Evolutionary conservation across 768 basidiomycete genomes (phyloP), one percentile per base, ranked within the genome.

Genomic region (Pleurotus pulmonarius): DNA sequence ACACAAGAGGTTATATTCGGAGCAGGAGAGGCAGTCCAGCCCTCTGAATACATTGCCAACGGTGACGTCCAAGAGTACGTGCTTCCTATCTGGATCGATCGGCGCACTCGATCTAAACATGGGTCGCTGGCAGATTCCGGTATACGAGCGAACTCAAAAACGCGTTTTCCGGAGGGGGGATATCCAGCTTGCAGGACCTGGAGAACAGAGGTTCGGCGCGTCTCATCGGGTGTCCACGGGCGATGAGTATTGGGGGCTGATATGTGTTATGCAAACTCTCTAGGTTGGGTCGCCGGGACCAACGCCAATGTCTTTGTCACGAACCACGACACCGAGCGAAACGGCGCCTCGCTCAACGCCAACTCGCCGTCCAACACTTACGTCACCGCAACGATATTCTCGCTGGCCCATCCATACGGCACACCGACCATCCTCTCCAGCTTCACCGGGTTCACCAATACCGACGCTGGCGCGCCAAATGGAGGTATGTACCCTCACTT

Each of bases 271-370:
- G 20, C 11, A 34, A 11, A 3, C 29, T 34, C 29, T 34, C 6
- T 48, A 85, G 84, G 83, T 2, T 89, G 85, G 86, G 72, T 87
- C 1, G 43, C 79, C 0, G 75, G 84, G 1, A 69, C 65, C 0
- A 60, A 63, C 13, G 86, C 86, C 0, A 88, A 88, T 59, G 78
- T 83, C 5, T 88, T 88, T 57, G 85, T 88, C 3, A 72, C 81
- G 0, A 86, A 88, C 61, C 87, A 88, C 56, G 87, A 88, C 60
- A 88, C 86, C 1, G 87, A 88, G 65, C 70, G 87, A 85, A 78
- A 75, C 53, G 82, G 81, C 1, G 62, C 55, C 24, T 85, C 86
- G 0, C 70, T 88, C 5, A 84, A 79, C 61, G 73, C 73, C 44
- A 81, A 83, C 58, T 87, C 86, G 0, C 74, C 85, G 1, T 81